Evolutionary conservation across 1,284 basidiomycete species (phyloP).

Genomic region (Pseudozyma flocculosa): DNA sequence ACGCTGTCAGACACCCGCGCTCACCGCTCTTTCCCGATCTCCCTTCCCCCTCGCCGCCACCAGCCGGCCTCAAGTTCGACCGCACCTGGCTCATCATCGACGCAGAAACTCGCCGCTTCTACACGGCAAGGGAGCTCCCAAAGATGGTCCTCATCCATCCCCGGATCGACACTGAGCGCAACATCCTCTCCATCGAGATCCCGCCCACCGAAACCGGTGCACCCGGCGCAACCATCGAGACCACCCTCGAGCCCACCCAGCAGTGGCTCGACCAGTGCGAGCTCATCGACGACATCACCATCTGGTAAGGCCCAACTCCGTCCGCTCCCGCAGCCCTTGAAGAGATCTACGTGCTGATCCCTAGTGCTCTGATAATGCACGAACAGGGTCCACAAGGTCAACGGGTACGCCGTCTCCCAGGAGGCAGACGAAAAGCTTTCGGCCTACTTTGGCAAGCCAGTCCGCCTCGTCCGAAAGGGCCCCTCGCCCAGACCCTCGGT

Average conservation of each 20-base stretch:
- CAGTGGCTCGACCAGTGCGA: conserved; percentile 27
- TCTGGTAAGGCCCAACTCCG: conserved; percentile 20
- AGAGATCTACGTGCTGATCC: too few relatives aligned
- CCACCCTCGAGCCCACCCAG: conserved; percentile 26
- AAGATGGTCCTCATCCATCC: conserved; percentile 51
- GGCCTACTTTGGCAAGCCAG: conserved; percentile 44
- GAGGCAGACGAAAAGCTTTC: conserved; percentile 45
- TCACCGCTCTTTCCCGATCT: too few relatives aligned
- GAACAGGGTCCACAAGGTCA: conserved; percentile 19
- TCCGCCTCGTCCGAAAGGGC: conserved; percentile 44
- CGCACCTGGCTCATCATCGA: conserved; percentile 53
- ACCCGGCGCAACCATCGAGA: conserved; percentile 19
- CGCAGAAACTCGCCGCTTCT: conserved; percentile 35
- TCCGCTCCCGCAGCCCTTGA: too few relatives aligned
- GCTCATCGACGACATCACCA: conserved; percentile 38
- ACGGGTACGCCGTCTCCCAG: conserved; percentile 43
- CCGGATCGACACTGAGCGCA: conserved; percentile 17
- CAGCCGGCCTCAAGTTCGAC: conserved; percentile 41
- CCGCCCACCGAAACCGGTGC: conserved; percentile 32
- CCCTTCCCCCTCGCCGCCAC: background rate
- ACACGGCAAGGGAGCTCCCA: conserved; percentile 47
- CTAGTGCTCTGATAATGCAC: background rate
- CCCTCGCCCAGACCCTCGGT: conserved; percentile 18
- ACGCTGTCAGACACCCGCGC: too few relatives aligned
- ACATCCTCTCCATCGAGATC: conserved; percentile 37